A percentile compares a stretch with the other conserved stretches of the same genome.
Evolutionary conservation across 768 basidiomycete species (phyloP).

Genomic region (Tylopilus rubrobrunneus): DNA sequence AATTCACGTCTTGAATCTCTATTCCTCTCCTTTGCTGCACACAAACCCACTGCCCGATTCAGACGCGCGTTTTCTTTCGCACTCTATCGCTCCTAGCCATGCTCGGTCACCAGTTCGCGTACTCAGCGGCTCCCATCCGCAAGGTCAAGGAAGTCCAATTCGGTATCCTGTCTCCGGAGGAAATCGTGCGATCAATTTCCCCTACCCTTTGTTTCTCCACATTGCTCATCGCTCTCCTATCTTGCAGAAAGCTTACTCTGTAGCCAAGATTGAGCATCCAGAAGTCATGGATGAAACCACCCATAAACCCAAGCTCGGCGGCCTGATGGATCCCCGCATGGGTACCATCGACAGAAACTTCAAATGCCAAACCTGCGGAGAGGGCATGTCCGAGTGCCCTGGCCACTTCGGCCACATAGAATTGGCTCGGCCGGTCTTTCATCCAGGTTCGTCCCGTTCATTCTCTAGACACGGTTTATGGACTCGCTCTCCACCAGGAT

Average conservation of each 20-base stretch:
- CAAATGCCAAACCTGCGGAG: constrained; percentile 99
- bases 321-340: constrained; percentile 97
- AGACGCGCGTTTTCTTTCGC: constrained; percentile 15
- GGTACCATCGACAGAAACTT: constrained; percentile 97
- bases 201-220: not conserved
- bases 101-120: constrained; percentile 89
- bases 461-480: not conserved
- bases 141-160: constrained; percentile 98
- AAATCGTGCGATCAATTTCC: constrained; percentile 62
- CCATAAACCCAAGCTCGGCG: constrained; percentile 86
- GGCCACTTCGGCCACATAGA: constrained; percentile 99
- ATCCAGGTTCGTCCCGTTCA: constrained; percentile 65
- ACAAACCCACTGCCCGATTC: not conserved
- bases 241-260: constrained; percentile 87
- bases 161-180: constrained; percentile 97
- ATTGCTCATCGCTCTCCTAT: constrained; percentile 15
- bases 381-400: constrained; percentile 99
- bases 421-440: constrained; percentile 93
- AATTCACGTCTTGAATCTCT: constrained; percentile 20
- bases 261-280: constrained; percentile 97
- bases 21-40: not conserved
- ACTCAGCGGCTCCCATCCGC: constrained; percentile 89
- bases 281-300: constrained; percentile 97
- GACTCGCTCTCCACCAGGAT: constrained; percentile 47
- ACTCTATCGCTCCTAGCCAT: constrained; percentile 37